Conservation (phyloP, 208 protist species). For the Trypanosoma scelopori region DNA sequence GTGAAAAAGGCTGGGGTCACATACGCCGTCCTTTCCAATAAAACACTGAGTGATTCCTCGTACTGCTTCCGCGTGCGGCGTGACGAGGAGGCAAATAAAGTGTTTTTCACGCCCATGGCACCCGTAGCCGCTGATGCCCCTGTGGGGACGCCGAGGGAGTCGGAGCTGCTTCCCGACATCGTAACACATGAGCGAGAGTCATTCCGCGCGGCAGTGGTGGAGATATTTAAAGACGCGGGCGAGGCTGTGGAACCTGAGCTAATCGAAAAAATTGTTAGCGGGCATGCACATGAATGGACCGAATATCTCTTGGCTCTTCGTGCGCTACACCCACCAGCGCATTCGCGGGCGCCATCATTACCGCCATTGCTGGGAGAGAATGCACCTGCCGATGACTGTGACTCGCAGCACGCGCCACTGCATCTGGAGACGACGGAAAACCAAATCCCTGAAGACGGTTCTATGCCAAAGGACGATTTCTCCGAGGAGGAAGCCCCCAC, state of each 20-base stretch:
- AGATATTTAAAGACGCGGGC: background rate
- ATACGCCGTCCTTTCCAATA: conserved; percentile 4
- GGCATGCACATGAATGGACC: background rate
- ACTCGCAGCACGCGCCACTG: too few species aligned
- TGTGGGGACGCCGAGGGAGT: background rate
- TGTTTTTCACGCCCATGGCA: conserved; percentile 10
- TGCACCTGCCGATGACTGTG: background rate
- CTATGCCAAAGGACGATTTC: too few species aligned
- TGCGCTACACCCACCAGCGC: background rate
- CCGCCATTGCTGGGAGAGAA: background rate
- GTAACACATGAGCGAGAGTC: background rate
- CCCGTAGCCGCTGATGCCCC: background rate
- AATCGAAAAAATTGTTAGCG: conserved; percentile 1
- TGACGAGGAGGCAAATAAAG: background rate
- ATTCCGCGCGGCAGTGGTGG: background rate
- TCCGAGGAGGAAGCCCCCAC: too few species aligned
- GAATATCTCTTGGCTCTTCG: conserved; percentile 2
- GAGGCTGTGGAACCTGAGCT: background rate
- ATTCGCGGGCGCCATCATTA: background rate
- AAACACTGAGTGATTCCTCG: background rate
- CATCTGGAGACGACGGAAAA: too few species aligned
- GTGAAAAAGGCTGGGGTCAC: conserved; percentile 3
- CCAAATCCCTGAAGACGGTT: too few species aligned
- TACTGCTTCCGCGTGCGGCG: conserved; percentile 12
- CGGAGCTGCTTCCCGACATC: conserved; percentile 8